Evolutionary conservation across 2,329 filamentous ascomycete species (phyloP), one percentile per base, ranked within the genome.

Genomic region (Ceratocystis alfenasii): DNA sequence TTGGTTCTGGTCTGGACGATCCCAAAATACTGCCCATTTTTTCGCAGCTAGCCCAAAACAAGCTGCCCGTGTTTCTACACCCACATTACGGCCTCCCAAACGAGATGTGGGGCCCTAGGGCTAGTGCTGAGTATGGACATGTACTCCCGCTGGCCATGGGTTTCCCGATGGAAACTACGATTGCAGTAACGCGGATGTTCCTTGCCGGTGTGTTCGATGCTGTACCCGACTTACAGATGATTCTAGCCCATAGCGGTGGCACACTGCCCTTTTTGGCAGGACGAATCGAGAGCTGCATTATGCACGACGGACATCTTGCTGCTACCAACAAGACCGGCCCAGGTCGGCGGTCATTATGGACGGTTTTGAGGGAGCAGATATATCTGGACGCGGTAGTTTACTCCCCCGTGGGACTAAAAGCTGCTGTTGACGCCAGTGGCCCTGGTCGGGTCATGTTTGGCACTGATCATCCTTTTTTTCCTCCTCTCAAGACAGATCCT

Each of bases 151-250:
- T 96, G 0, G 89, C 90, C 0, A 78, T 96, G 2, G 92, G 92
- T 0, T 96, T 96, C 73, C 91, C 92, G 0, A 83, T 96, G 70
- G 92, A 96, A 76, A 96, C 92, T 0, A 96, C 92, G 1, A 93
- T 96, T 70, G 90, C 91, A 0, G 86, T 96, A 1, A 85, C 89
- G 3, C 81, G 92, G 60, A 95, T 96, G 90, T 86, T 90, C 65
- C 78, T 96, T n/a, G 83, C 87, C 0, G 89, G 90, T 0, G 88
- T 95, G 0, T 96, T 94, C 74, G 90, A 95, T 74, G 80, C 83
- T 8, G 87, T 90, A 57, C 82, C 81, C 0, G 77, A 78, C 7
- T 75, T 96, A 68, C 80, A 84, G 25, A 85, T 96, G 72, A 78
- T 96, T 65, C 79, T 96, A 3, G 92, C 92, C 0, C 92, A 96